Percentiles rank a stretch among this genome's conserved stretches.
These are phyloP conservation scores for Xylaria hypoxylon DNA, from an alignment of 2,329 filamentous ascomycete genomes.

Conservation along the genomic window DNA sequence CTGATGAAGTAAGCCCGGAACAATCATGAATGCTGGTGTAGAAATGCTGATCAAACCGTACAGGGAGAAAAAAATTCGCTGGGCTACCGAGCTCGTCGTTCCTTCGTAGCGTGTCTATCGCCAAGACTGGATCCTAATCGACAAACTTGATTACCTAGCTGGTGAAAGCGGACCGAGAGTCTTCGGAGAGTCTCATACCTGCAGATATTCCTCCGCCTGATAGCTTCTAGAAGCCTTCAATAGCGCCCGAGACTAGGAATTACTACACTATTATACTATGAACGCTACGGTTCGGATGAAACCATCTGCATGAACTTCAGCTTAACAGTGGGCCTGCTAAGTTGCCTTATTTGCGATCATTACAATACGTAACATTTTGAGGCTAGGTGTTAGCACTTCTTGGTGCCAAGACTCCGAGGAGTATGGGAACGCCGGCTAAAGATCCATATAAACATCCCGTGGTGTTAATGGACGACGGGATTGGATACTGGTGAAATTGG, in stretches of 20 bases:
- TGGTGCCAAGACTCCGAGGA: slow-evolving; percentile 14
- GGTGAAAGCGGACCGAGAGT: not conserved
- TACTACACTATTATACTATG: slow-evolving; percentile 16
- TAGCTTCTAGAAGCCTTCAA: slow-evolving; percentile 31
- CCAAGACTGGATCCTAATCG: not conserved
- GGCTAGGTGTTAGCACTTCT: not conserved
- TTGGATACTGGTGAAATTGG: slow-evolving; percentile 17
- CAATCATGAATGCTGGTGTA: not conserved
- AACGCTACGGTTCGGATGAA: not conserved
- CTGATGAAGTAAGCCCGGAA: not conserved
- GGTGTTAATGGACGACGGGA: slow-evolving; percentile 8
- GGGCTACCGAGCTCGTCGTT: not conserved
- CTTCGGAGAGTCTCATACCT: not conserved
- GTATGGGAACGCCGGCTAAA: not conserved
- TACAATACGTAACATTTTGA: too few relatives aligned
- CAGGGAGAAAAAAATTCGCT: not conserved
- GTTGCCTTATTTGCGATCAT: slow-evolving; percentile 15
- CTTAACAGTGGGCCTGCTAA: not conserved
- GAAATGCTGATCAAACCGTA: not conserved
- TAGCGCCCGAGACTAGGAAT: slow-evolving; percentile 6
- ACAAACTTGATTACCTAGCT: not conserved
- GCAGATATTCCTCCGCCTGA: not conserved
- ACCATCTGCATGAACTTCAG: slow-evolving; percentile 15
- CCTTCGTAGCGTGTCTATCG: not conserved
- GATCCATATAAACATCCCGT: slow-evolving; percentile 7